phyloP scores from a whole-genome alignment of 164 flowering plant species.

The Piper longum region DNA sequence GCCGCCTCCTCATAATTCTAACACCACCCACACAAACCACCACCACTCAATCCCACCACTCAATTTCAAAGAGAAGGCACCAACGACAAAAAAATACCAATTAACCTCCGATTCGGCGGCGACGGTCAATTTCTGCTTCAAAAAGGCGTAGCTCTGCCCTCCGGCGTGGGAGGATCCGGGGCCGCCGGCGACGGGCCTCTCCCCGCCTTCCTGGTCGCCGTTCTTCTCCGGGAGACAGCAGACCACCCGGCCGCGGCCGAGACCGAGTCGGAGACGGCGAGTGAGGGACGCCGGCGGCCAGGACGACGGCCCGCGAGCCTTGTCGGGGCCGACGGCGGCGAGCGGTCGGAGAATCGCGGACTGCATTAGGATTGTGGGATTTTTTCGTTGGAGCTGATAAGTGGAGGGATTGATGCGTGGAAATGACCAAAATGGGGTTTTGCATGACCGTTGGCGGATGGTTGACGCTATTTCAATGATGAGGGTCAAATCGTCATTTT shows the following conservation, averaged over 20 bases:
- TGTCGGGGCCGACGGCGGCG: no score
- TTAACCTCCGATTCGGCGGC: constrained; percentile 88
- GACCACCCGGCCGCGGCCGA: constrained; percentile 20
- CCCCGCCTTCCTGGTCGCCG: constrained; percentile 7
- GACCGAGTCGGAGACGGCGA: not conserved
- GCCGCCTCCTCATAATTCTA: constrained; percentile 93
- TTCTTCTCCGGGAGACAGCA: constrained; percentile 33
- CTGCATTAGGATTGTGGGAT: no score
- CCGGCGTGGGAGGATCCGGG: constrained; percentile 39
- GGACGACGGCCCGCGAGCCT: no score
- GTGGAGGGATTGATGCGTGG: no score
- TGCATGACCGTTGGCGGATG: no score
- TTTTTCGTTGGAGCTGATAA: no score
- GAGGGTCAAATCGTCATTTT: no score
- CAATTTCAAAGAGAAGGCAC: not conserved
- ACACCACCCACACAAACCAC: not conserved
- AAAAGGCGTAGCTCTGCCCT: constrained; percentile 59
- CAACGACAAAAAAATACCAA: not conserved
- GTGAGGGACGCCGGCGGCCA: no score
- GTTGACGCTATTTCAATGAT: no score
- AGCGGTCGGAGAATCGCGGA: no score
- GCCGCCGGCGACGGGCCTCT: constrained; percentile 17
- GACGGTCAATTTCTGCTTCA: constrained; percentile 84
- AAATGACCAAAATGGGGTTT: no score
- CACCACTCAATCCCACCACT: not conserved